Conservation (phyloP, 345 rosid genomes). For the Eucalyptus marginata region DNA sequence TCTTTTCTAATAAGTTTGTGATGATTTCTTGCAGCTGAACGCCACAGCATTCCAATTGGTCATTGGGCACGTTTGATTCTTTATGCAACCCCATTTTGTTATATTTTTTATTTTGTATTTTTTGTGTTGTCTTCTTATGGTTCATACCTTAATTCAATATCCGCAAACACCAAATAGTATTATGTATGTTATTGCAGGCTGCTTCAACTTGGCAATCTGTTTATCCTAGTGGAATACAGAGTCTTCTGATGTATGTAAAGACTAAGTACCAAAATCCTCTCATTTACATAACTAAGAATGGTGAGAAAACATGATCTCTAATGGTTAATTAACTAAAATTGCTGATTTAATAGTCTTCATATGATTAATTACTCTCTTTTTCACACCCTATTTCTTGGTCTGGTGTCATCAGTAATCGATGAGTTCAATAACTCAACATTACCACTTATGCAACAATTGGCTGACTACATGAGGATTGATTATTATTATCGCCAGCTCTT, state of each 20-base stretch:
- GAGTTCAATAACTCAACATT: slow-evolving; percentile 16
- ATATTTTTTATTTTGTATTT: background rate
- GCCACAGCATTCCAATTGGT: slow-evolving; percentile 1
- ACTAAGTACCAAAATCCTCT: background rate
- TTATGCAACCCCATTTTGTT: background rate
- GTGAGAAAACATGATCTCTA: background rate
- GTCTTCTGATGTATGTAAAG: background rate
- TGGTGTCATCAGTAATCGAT: slow-evolving; percentile 10
- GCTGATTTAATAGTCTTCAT: background rate
- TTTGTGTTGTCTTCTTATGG: background rate
- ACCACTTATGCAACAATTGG: slow-evolving; percentile 10
- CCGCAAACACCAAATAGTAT: background rate
- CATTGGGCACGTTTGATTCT: background rate
- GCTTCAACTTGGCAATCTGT: background rate
- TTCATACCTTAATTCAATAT: background rate
- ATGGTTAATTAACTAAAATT: background rate
- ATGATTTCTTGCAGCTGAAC: background rate
- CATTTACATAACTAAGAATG: background rate
- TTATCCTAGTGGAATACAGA: background rate
- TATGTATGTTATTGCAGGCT: slow-evolving; percentile 5
- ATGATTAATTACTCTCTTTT: background rate
- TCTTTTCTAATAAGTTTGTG: background rate
- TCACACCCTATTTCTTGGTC: background rate
- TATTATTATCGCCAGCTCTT: slow-evolving; percentile 10
- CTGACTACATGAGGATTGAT: slow-evolving; percentile 20